Evolutionary conservation across 306 rosid species (phyloP).

Genomic region (Prunus fruticosa): DNA sequence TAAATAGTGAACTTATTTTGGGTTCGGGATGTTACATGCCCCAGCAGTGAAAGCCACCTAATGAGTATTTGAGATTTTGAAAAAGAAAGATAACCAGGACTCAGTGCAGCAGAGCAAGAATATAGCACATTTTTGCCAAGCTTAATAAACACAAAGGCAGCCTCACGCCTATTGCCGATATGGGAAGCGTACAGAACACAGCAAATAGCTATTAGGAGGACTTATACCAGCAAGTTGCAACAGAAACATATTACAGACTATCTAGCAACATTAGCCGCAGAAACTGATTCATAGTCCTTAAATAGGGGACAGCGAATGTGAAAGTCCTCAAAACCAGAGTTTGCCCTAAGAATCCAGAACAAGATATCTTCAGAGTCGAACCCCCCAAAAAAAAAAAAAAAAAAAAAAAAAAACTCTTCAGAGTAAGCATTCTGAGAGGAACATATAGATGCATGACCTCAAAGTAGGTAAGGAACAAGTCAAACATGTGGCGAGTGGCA

Average conservation of each 20-base stretch:
- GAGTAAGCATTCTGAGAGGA: neutral
- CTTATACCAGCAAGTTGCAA: neutral
- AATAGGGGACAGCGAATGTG: neutral
- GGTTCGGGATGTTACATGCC: too few relatives aligned
- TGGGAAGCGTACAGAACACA: neutral
- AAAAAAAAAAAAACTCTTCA: too few relatives aligned
- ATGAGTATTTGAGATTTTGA: neutral
- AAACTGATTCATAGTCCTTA: neutral
- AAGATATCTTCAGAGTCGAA: neutral
- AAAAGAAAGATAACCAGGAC: neutral
- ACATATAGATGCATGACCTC: neutral
- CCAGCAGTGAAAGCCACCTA: neutral
- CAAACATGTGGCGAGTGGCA: neutral
- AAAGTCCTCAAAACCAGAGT: neutral
- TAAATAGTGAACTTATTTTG: too few relatives aligned
- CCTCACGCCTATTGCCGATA: neutral
- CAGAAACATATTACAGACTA: slow-evolving; percentile 1
- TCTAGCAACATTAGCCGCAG: neutral
- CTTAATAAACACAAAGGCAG: neutral
- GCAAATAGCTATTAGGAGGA: neutral
- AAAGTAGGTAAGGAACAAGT: neutral
- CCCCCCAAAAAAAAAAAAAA: neutral
- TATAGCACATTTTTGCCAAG: neutral
- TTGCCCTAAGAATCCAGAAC: slow-evolving; percentile 19
- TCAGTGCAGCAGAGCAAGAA: neutral